Percentiles rank a stretch among this genome's conserved stretches.
Conservation (phyloP, 2,329 filamentous ascomycete genomes). For the Paradendryphiella salina region DNA sequence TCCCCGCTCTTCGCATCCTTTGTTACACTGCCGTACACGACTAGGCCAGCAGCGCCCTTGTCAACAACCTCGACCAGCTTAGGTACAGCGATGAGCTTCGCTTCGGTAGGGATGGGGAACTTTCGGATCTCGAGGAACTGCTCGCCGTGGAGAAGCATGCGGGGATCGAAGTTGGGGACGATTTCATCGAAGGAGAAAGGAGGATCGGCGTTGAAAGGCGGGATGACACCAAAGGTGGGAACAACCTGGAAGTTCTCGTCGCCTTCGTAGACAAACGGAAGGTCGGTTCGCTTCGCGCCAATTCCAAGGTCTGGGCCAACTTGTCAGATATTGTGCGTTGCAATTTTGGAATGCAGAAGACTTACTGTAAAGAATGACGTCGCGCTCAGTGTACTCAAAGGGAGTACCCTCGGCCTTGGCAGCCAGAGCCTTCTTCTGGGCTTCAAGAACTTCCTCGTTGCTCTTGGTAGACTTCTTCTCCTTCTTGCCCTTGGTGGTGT, state of each 20-base stretch:
- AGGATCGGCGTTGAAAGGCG: constrained; percentile 81
- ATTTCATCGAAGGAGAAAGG: constrained; percentile 81
- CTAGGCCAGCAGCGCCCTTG: constrained; percentile 87
- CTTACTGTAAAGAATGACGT: constrained; percentile 84
- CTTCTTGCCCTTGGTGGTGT: constrained; percentile 59
- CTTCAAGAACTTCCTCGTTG: constrained; percentile 68
- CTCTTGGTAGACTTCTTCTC: constrained; percentile 55
- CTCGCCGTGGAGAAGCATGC: constrained; percentile 99
- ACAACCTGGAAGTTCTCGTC: constrained; percentile 89
- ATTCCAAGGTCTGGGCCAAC: constrained; percentile 69
- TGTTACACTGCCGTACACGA: constrained; percentile 79
- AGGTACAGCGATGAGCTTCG: constrained; percentile 72
- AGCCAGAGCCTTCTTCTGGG: constrained; percentile 76
- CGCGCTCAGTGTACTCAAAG: constrained; percentile 82
- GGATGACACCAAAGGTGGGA: constrained; percentile 94
- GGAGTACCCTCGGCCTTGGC: constrained; percentile 72
- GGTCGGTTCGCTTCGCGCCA: constrained; percentile 86
- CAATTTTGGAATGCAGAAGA: not conserved
- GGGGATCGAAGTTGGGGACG: constrained; percentile 93
- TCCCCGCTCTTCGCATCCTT: constrained; percentile 83
- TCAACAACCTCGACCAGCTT: constrained; percentile 92
- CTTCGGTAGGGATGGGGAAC: constrained; percentile 86
- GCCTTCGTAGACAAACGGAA: constrained; percentile 88
- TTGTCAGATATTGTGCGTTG: constrained; percentile 15
- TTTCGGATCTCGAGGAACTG: constrained; percentile 95